phyloP scores from a whole-genome alignment of 352 stramenopile genomes.

The Phytophthora kernoviae region DNA sequence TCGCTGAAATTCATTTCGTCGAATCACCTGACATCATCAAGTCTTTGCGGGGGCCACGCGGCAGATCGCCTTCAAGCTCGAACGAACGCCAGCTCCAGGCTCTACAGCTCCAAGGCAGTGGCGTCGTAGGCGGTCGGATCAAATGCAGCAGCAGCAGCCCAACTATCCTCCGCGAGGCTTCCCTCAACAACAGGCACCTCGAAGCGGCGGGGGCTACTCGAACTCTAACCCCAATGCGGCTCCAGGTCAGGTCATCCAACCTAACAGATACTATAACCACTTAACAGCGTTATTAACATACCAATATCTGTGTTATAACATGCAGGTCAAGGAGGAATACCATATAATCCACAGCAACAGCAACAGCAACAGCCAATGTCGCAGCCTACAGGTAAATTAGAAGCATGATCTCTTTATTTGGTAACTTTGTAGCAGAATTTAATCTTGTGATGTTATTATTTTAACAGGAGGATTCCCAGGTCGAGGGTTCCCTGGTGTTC shows the following conservation, averaged over 20 bases:
- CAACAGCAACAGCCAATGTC: conserved; percentile 45
- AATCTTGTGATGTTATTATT: neutral
- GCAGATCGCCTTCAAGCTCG: conserved; percentile 8
- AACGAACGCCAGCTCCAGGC: neutral
- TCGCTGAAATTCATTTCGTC: neutral
- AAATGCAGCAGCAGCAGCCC: conserved; percentile 39
- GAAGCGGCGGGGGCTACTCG: conserved; percentile 29
- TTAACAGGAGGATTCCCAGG: conserved; percentile 22
- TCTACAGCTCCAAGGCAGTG: neutral
- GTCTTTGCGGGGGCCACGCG: conserved; percentile 6
- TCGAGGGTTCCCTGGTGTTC: conserved; percentile 21
- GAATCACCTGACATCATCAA: neutral
- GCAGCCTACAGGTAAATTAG: conserved; percentile 27
- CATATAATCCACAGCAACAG: conserved; percentile 25
- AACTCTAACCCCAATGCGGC: conserved; percentile 13
- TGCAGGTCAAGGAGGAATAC: conserved; percentile 10
- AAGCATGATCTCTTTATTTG: neutral
- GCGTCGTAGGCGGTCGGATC: conserved; percentile 1
- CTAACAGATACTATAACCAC: neutral
- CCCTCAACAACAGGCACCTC: conserved; percentile 34
- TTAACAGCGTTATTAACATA: neutral
- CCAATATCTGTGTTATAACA: conserved; percentile 2
- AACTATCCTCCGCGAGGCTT: conserved; percentile 52
- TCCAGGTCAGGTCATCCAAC: neutral
- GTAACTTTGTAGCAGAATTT: neutral